A percentile compares a stretch with the other conserved stretches of the same genome.
phyloP scores from a whole-genome alignment of 441 rosid genomes.

The Mallotus repandus region DNA sequence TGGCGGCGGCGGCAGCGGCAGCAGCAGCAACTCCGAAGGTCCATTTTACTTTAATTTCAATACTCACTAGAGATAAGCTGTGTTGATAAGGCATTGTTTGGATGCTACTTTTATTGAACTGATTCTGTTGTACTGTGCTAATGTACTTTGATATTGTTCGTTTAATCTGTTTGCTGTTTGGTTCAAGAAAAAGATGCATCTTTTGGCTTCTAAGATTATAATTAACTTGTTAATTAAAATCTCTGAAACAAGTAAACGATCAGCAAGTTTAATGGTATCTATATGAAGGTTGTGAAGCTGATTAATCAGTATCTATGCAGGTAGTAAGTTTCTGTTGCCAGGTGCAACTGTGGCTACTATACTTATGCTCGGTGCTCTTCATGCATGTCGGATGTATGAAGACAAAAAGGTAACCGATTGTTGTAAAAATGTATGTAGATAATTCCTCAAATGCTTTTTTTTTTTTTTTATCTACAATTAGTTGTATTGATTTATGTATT shows the following conservation, averaged over 20 bases:
- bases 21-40: conserved; percentile 42
- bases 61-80: background rate
- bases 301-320: conserved; percentile 34
- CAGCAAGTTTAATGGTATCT: background rate
- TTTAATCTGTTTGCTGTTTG: too few species aligned
- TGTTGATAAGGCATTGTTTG: conserved; percentile 4
- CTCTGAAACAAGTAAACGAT: background rate
- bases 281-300: conserved; percentile 5
- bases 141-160: background rate
- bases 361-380: conserved; percentile 96
- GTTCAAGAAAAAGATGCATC: too few species aligned
- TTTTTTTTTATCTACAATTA: background rate
- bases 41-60: conserved; percentile 11
- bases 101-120: background rate
- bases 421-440: background rate
- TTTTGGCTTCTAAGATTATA: too few species aligned
- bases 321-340: conserved; percentile 67
- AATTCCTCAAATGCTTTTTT: background rate
- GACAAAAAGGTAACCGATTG: conserved; percentile 69
- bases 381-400: conserved; percentile 81
- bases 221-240: background rate
- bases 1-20: conserved; percentile 42
- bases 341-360: conserved; percentile 90
- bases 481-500: too few species aligned
- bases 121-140: background rate